phyloP scores from a whole-genome alignment of 331 rosid species.

The Quercus lobata region DNA sequence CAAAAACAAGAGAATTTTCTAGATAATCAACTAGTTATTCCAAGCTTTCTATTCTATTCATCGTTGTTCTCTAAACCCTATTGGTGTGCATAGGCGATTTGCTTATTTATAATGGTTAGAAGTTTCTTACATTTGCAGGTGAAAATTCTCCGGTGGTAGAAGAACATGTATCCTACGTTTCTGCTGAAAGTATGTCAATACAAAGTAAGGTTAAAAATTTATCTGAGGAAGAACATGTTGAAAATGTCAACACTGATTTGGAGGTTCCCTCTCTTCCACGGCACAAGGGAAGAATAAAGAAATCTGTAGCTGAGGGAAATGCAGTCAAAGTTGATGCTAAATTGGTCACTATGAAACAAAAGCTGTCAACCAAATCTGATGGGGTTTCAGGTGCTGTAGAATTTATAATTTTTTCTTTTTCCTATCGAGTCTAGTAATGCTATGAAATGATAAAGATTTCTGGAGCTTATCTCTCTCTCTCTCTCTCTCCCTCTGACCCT shows the following conservation, averaged over 20 bases:
- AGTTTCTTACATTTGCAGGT: conserved; percentile 38
- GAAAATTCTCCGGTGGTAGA: conserved; percentile 36
- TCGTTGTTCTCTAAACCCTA: not conserved
- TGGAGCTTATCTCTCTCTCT: not conserved
- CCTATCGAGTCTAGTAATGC: not conserved
- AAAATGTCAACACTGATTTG: conserved; percentile 26
- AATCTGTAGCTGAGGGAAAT: conserved; percentile 27
- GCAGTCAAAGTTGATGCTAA: conserved; percentile 20
- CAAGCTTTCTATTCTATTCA: conserved; percentile 1
- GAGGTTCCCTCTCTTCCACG: conserved; percentile 28
- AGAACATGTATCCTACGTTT: conserved; percentile 27
- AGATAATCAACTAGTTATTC: not conserved
- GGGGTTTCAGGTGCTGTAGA: conserved; percentile 49
- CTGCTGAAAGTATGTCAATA: conserved; percentile 29
- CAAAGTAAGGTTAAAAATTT: conserved; percentile 22
- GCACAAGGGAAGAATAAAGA: conserved; percentile 47
- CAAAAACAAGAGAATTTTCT: not conserved
- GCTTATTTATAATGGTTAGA: conserved; percentile 23
- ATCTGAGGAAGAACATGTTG: conserved; percentile 31
- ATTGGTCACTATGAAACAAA: conserved; percentile 32
- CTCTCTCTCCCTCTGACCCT: not conserved
- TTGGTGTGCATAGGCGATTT: not conserved
- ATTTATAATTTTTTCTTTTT: conserved; percentile 3
- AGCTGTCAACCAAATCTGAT: conserved; percentile 38
- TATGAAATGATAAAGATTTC: not conserved